Conservation (phyloP, 768 basidiomycete species). For the Lentinula edodes region DNA sequence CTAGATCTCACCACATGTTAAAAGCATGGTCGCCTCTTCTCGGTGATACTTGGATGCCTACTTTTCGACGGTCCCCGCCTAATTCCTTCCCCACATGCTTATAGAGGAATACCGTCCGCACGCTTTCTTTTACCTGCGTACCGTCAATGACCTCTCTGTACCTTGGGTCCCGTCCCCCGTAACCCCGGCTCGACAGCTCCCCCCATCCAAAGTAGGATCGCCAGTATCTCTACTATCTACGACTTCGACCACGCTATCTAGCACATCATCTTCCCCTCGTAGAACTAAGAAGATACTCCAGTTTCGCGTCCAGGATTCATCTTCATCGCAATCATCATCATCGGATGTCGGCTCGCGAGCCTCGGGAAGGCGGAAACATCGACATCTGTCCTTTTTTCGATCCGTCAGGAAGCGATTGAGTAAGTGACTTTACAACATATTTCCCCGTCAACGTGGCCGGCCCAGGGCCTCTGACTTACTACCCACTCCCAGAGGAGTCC, state of each 20-base stretch:
- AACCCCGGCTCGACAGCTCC: constrained; percentile 3
- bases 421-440: background rate
- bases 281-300: background rate
- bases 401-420: background rate
- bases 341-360: background rate
- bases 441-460: background rate
- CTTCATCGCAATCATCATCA: background rate
- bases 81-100: background rate
- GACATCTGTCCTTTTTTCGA: background rate
- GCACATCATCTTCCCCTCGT: background rate
- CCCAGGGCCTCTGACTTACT: background rate
- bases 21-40: background rate
- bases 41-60: background rate
- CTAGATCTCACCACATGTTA: background rate
- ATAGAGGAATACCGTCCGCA: constrained; percentile 4
- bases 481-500: background rate
- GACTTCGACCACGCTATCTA: background rate
- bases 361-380: background rate
- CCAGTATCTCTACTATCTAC: constrained; percentile 4
- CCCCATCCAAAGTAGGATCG: background rate
- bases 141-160: constrained; percentile 12
- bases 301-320: background rate
- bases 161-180: constrained; percentile 16
- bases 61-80: background rate
- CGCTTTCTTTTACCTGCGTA: constrained; percentile 13